phyloP scores from a whole-genome alignment of 768 basidiomycete species.

The Leccinum imitatum region DNA sequence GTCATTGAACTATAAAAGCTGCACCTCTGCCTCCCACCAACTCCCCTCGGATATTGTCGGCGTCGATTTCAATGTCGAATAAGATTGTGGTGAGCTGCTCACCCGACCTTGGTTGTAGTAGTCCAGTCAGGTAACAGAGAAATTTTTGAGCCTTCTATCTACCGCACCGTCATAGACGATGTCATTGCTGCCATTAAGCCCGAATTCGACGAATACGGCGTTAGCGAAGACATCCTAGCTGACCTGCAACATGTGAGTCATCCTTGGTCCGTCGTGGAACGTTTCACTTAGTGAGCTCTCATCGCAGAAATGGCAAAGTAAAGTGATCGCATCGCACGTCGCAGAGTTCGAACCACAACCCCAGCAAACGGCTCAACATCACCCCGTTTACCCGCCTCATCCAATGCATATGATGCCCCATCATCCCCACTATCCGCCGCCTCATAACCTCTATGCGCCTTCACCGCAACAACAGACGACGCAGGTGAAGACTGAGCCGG shows the following conservation, averaged over 20 bases:
- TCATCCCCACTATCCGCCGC: slow-evolving; percentile 52
- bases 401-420: slow-evolving; percentile 58
- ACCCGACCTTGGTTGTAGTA: slow-evolving; percentile 58
- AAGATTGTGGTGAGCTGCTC: slow-evolving; percentile 96
- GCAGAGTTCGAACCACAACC: slow-evolving; percentile 82
- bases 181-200: slow-evolving; percentile 83
- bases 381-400: slow-evolving; percentile 58
- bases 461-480: slow-evolving; percentile 37
- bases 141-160: slow-evolving; percentile 80
- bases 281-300: slow-evolving; percentile 8
- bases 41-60: slow-evolving; percentile 28
- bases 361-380: slow-evolving; percentile 46
- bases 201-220: slow-evolving; percentile 97
- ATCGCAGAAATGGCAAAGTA: slow-evolving; percentile 90
- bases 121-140: slow-evolving; percentile 51
- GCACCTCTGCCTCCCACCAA: slow-evolving; percentile 33
- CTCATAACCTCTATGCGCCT: slow-evolving; percentile 52
- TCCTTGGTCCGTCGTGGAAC: slow-evolving; percentile 12
- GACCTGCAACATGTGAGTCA: slow-evolving; percentile 83
- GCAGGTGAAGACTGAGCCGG: slow-evolving; percentile 71
- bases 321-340: slow-evolving; percentile 90
- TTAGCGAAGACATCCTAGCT: slow-evolving; percentile 85
- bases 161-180: slow-evolving; percentile 95
- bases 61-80: slow-evolving; percentile 75
- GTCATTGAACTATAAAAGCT: slow-evolving; percentile 43